Evolutionary conservation across 176 grass and related monocot species (phyloP), one percentile per base, ranked within the genome.

Genomic region (Puccinellia tenuiflora): DNA sequence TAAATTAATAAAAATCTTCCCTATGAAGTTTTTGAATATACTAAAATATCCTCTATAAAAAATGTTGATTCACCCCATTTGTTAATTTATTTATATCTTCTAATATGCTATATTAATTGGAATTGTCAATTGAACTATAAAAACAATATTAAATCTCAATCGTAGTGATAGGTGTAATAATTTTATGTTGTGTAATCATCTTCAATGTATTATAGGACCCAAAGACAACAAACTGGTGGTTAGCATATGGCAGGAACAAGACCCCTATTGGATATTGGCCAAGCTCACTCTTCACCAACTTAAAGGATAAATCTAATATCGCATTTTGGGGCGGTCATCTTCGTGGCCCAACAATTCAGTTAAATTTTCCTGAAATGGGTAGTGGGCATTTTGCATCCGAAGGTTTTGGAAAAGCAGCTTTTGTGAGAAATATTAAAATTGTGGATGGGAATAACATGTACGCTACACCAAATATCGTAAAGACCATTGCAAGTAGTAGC

Each of bases 261-360:
- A 81, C 53, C 24, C 35, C 65, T 12, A 22, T 86, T 14, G 85
- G 85, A 55, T 86, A 86, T 12, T 86, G 85, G 85, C 85, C 85
- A 33, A 26, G 17, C 9, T 53, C 63, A 37, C 35, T 81, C 16
- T 86, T 86, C 26, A 65, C 9, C 24, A n/a, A n/a, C 40, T 14
- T 84, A 21, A 67, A 24, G 6, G 79, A 72, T 15, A 55, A 26
- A n/a, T 50, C 53, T 0, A 31, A 20, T n/a, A 17, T 16, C 9
- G 34, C 53, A 51, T 28, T 14, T 24, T 50, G 29, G 18, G 85
- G 79, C 29, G 79, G 85, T 28, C 29, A 24, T 24, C 79, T 82
- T 20, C 16, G 6, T 37, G 39, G n/a, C n/a, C n/a, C n/a, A n/a
- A n/a, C n/a, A n/a, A n/a, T n/a, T n/a, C n/a, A n/a, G n/a, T n/a